Conservation (phyloP, 2,329 filamentous ascomycete species). For the Cladosporium sp. region DNA sequence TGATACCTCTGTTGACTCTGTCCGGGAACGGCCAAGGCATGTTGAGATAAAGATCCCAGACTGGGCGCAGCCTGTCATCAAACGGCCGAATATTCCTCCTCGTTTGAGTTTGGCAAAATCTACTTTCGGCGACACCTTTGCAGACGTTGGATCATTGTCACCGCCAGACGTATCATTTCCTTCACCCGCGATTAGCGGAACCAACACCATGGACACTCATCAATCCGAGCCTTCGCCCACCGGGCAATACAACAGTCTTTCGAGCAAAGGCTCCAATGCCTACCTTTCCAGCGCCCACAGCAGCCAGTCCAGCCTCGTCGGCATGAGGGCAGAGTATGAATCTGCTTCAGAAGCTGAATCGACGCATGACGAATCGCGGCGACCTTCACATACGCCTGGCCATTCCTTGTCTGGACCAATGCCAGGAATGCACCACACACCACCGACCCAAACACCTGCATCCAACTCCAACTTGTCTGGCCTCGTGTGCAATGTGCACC, state of each 20-base stretch:
- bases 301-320: slow-evolving; percentile 42
- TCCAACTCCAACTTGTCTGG: slow-evolving; percentile 56
- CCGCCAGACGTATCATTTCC: slow-evolving; percentile 37
- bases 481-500: slow-evolving; percentile 62
- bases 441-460: slow-evolving; percentile 30
- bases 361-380: slow-evolving; percentile 22
- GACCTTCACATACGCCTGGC: slow-evolving; percentile 25
- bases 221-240: slow-evolving; percentile 39
- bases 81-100: slow-evolving; percentile 31
- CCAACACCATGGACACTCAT: slow-evolving; percentile 43
- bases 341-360: slow-evolving; percentile 32
- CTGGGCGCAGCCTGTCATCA: slow-evolving; percentile 38
- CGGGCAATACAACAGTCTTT: slow-evolving; percentile 33
- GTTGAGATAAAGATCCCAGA: slow-evolving; percentile 44
- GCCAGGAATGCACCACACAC: slow-evolving; percentile 42
- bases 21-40: slow-evolving; percentile 34
- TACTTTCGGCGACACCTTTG: slow-evolving; percentile 18
- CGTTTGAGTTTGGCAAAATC: slow-evolving; percentile 18
- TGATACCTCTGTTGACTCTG: slow-evolving; percentile 8
- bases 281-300: slow-evolving; percentile 39
- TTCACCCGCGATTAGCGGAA: slow-evolving; percentile 38
- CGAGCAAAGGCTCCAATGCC: slow-evolving; percentile 30
- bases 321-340: slow-evolving; percentile 37
- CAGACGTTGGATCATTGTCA: slow-evolving; percentile 22
- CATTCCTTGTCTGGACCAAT: slow-evolving; percentile 49